Evolutionary conservation across 768 basidiomycete genomes (phyloP).

Genomic region (Psilocybe cubensis): DNA sequence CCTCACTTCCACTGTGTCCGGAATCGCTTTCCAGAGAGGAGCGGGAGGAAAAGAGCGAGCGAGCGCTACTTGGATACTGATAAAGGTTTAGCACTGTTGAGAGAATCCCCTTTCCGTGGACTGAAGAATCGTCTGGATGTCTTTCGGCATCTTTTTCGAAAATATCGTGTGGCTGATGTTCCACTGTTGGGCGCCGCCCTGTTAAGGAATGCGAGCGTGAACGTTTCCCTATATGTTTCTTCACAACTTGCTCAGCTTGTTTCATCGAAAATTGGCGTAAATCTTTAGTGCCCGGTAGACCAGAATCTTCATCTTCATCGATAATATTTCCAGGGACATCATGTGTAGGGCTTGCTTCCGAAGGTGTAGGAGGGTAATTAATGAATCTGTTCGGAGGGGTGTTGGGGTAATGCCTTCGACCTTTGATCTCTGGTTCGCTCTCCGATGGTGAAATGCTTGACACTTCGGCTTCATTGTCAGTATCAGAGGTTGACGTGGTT

Average conservation of each 20-base stretch:
- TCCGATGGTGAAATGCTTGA: not conserved
- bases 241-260: conserved; percentile 41
- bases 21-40: conserved; percentile 9
- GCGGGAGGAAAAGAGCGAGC: conserved; percentile 9
- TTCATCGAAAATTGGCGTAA: conserved; percentile 25
- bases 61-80: conserved; percentile 12
- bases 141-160: conserved; percentile 26
- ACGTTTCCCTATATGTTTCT: conserved; percentile 7
- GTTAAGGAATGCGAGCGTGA: conserved; percentile 1
- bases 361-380: conserved; percentile 16
- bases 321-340: conserved; percentile 59
- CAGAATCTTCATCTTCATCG: conserved; percentile 64
- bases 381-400: conserved; percentile 3
- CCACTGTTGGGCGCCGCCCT: not conserved
- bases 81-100: conserved; percentile 70
- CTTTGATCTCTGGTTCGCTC: not conserved
- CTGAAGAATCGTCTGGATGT: conserved; percentile 8
- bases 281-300: conserved; percentile 47
- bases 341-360: conserved; percentile 29
- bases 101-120: conserved; percentile 56
- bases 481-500: not conserved
- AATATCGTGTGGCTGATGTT: not conserved
- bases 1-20: not conserved
- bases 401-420: not conserved
- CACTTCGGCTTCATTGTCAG: not conserved